Conservation (phyloP, 768 basidiomycete genomes). For the Calvatia gigantea region DNA sequence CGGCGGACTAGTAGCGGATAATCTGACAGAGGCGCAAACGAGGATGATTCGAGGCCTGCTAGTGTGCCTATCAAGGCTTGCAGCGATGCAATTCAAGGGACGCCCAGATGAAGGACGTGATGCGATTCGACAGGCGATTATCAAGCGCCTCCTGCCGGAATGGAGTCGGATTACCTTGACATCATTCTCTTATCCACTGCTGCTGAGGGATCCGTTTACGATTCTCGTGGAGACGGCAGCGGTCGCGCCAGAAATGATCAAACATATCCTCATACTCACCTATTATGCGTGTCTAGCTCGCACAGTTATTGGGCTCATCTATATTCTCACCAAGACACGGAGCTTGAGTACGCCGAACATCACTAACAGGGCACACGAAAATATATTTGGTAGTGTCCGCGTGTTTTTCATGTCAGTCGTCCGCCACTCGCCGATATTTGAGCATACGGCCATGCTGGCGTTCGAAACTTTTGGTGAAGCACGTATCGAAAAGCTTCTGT, state of each 20-base stretch:
- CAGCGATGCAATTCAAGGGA: slow-evolving; percentile 64
- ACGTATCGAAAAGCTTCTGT: slow-evolving; percentile 81
- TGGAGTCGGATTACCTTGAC: slow-evolving; percentile 86
- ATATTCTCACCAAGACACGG: slow-evolving; percentile 71
- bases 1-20: slow-evolving; percentile 62
- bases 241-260: slow-evolving; percentile 84
- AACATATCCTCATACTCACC: slow-evolving; percentile 81
- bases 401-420: slow-evolving; percentile 92
- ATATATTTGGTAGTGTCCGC: slow-evolving; percentile 79
- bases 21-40: slow-evolving; percentile 71
- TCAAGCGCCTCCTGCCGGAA: slow-evolving; percentile 87
- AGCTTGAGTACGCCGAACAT: slow-evolving; percentile 45
- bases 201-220: slow-evolving; percentile 87
- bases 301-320: slow-evolving; percentile 81
- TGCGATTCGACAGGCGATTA: slow-evolving; percentile 77
- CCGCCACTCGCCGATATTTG: slow-evolving; percentile 83
- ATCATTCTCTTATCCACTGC: slow-evolving; percentile 79
- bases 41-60: slow-evolving; percentile 78
- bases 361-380: slow-evolving; percentile 51
- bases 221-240: slow-evolving; percentile 88
- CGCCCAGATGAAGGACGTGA: slow-evolving; percentile 73
- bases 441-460: slow-evolving; percentile 77
- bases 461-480: slow-evolving; percentile 82
- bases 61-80: slow-evolving; percentile 62
- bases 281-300: slow-evolving; percentile 92